Conservation (phyloP, 768 basidiomycete genomes). For the Russula sp. region DNA sequence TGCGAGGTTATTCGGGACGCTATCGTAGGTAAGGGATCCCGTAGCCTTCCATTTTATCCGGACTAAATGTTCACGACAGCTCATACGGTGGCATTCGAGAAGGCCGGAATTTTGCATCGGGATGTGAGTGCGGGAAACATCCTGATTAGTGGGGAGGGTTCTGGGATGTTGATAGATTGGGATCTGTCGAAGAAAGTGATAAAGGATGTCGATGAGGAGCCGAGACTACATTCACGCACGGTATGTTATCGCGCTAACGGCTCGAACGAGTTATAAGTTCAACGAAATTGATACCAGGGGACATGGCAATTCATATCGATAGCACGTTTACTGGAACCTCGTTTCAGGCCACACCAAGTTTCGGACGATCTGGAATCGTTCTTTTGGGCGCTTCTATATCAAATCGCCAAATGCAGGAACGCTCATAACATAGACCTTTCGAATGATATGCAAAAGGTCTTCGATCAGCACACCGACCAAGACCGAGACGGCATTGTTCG, state of each 20-base stretch:
- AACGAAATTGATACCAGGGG: slow-evolving; percentile 3
- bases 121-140: slow-evolving; percentile 7
- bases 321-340: not conserved
- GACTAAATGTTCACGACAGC: not conserved
- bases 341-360: not conserved
- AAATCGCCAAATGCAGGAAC: not conserved
- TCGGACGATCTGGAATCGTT: slow-evolving; percentile 24
- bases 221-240: not conserved
- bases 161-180: slow-evolving; percentile 5
- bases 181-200: slow-evolving; percentile 2
- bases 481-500: not conserved
- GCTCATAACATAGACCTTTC: not conserved
- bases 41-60: not conserved
- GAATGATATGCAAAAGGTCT: not conserved
- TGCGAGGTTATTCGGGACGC: slow-evolving; percentile 4
- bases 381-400: slow-evolving; percentile 18
- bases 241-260: not conserved
- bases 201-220: not conserved
- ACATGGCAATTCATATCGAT: slow-evolving; percentile 24
- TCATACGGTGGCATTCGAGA: slow-evolving; percentile 2
- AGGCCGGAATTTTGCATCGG: slow-evolving; percentile 2
- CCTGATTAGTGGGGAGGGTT: not conserved
- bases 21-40: not conserved
- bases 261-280: not conserved
- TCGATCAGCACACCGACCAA: not conserved